phyloP scores from a whole-genome alignment of 192 early-diverging fungal species.

The Podila epicladia region DNA sequence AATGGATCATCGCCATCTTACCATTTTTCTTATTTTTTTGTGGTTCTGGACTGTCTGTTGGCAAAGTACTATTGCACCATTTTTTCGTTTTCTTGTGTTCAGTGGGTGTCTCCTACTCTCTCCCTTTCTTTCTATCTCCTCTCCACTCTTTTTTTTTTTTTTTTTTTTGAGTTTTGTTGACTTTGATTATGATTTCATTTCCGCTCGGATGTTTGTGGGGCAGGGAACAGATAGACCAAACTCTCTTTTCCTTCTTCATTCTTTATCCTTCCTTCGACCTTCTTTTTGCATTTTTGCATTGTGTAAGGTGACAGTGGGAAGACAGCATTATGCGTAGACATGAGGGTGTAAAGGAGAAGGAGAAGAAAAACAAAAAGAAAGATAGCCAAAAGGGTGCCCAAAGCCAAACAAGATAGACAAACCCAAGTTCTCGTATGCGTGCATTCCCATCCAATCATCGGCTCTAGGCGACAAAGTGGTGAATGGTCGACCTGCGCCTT shows the following conservation, averaged over 20 bases:
- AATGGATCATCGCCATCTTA: neutral
- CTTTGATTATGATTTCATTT: constrained; percentile 1
- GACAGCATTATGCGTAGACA: too few relatives aligned
- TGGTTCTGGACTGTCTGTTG: neutral
- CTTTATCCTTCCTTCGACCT: neutral
- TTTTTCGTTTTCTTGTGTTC: neutral
- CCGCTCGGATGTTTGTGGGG: constrained; percentile 14
- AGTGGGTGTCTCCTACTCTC: too few relatives aligned
- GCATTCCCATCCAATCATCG: too few relatives aligned
- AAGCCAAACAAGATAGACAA: neutral
- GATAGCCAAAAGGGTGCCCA: neutral
- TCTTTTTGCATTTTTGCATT: neutral
- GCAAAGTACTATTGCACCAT: neutral
- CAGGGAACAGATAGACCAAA: neutral
- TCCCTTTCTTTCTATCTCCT: neutral
- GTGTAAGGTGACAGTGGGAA: neutral
- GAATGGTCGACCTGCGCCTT: too few relatives aligned
- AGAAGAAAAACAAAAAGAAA: neutral
- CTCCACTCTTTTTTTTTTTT: neutral
- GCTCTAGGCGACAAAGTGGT: too few relatives aligned
- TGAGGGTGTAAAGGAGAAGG: neutral
- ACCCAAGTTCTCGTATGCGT: neutral
- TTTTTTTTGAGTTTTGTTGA: neutral
- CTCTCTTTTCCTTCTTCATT: neutral
- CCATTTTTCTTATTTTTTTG: neutral